Conservation (phyloP, 805 yeast species). For the Candida namnaoensis region DNA sequence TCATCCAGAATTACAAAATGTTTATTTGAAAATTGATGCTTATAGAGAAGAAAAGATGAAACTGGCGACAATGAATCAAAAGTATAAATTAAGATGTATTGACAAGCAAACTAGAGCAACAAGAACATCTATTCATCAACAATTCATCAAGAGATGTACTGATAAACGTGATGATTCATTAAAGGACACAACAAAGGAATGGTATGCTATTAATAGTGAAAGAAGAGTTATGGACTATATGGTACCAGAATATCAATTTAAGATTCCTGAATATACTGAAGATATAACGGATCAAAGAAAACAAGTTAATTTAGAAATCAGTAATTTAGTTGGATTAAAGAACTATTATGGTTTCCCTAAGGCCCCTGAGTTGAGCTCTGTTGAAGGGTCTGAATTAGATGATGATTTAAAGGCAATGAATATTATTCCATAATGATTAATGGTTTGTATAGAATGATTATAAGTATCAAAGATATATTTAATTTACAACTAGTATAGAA, state of each 20-base stretch:
- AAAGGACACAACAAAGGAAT: conserved; percentile 65
- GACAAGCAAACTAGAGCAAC: conserved; percentile 74
- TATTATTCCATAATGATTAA: not conserved
- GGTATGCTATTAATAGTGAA: conserved; percentile 91
- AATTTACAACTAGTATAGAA: too few species aligned
- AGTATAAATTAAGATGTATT: conserved; percentile 68
- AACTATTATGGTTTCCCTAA: conserved; percentile 73
- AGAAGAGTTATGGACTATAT: conserved; percentile 70
- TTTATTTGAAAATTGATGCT: conserved; percentile 61
- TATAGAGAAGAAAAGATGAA: conserved; percentile 64
- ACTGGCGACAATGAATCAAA: conserved; percentile 38
- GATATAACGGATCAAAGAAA: conserved; percentile 59
- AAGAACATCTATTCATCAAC: conserved; percentile 77
- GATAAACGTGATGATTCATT: conserved; percentile 62
- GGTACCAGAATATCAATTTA: conserved; percentile 34
- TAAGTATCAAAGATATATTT: too few species aligned
- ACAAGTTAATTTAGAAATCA: conserved; percentile 58
- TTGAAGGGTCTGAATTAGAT: conserved; percentile 62
- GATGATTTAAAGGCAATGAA: conserved; percentile 63
- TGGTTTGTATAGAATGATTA: too few species aligned
- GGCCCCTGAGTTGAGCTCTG: conserved; percentile 60
- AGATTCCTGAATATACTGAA: conserved; percentile 30
- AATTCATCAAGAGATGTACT: conserved; percentile 57
- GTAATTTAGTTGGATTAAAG: conserved; percentile 59
- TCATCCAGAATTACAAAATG: conserved; percentile 81